phyloP scores from a whole-genome alignment of 148 eudicot species.

The Chenopodium formosanum region DNA sequence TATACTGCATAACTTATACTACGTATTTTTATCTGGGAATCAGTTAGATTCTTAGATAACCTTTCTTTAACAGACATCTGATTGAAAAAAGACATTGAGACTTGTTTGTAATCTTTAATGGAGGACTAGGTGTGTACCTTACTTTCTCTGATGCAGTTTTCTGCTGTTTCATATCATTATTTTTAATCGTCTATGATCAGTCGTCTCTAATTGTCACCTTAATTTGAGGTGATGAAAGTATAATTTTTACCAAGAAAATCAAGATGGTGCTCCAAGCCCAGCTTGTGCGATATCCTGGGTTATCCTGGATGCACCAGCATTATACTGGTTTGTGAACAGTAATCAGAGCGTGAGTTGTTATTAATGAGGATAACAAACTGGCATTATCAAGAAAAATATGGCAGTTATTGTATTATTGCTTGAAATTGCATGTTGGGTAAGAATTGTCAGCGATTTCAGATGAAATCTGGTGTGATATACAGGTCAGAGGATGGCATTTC shows the following conservation, averaged over 20 bases:
- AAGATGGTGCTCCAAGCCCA: not conserved
- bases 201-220: not conserved
- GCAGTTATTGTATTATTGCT: slow-evolving; percentile 6
- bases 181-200: not conserved
- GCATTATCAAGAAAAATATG: not conserved
- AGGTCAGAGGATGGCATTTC: not conserved
- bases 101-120: not conserved
- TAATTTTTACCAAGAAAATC: not conserved
- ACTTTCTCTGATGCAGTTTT: not conserved
- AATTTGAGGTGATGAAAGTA: not conserved
- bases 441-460: not conserved
- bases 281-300: not conserved
- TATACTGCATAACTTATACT: not conserved
- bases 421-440: slow-evolving; percentile 11
- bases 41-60: not conserved
- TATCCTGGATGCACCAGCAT: too few species aligned
- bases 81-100: not conserved
- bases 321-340: not conserved
- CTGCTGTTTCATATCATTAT: not conserved
- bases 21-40: not conserved
- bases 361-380: not conserved
- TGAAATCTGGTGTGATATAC: not conserved
- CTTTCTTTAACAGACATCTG: not conserved
- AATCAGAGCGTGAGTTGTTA: not conserved
- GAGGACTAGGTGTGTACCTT: slow-evolving; percentile 2